phyloP scores from a whole-genome alignment of 2,329 filamentous ascomycete genomes.

The Coleophoma eucalyptorum region DNA sequence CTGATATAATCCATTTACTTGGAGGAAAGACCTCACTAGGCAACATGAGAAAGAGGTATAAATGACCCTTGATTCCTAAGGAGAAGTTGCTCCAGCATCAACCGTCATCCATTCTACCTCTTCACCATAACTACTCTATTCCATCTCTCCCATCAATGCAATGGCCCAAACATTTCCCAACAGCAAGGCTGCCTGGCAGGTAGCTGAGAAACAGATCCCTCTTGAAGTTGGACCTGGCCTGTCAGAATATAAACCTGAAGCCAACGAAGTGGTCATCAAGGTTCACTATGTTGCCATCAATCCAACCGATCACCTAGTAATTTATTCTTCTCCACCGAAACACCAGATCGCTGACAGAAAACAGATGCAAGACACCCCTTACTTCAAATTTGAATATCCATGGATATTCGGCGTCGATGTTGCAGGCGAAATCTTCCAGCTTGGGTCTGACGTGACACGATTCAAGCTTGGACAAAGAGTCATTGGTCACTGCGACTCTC shows the following conservation, averaged over 20 bases:
- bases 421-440: constrained; percentile 25
- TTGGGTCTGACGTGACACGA: constrained; percentile 39
- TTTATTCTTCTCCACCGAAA: constrained; percentile 28
- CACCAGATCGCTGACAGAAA: constrained; percentile 9
- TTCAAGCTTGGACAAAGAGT: constrained; percentile 31
- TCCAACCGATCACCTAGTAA: constrained; percentile 31
- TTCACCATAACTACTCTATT: background rate
- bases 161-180: background rate
- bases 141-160: too few relatives aligned
- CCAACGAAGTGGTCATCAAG: constrained; percentile 30
- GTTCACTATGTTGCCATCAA: constrained; percentile 34
- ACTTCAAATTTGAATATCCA: constrained; percentile 10
- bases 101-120: too few relatives aligned
- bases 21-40: too few relatives aligned
- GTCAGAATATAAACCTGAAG: constrained; percentile 26
- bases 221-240: constrained; percentile 29
- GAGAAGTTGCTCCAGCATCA: too few relatives aligned
- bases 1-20: background rate
- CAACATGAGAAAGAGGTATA: too few relatives aligned
- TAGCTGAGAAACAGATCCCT: constrained; percentile 24
- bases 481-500: constrained; percentile 22
- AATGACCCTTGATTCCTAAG: too few relatives aligned
- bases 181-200: constrained; percentile 19
- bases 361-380: constrained; percentile 14
- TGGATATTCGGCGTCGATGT: constrained; percentile 22